phyloP scores from a whole-genome alignment of 2,329 filamentous ascomycete species.

The Penicillium brevicompactum region DNA sequence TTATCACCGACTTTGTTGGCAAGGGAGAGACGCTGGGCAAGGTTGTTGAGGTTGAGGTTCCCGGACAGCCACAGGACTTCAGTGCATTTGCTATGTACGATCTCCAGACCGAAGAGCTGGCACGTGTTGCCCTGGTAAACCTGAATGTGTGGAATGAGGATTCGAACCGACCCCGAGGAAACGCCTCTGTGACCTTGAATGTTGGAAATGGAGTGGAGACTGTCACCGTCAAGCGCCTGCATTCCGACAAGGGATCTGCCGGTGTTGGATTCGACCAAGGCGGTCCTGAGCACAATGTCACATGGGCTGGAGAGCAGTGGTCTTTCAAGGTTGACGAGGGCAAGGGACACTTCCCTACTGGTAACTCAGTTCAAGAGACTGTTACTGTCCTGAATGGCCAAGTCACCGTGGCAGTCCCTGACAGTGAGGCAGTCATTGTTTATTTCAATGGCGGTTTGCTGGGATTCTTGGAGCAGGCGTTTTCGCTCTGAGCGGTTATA shows the following conservation, averaged over 20 bases:
- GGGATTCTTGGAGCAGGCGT: background rate
- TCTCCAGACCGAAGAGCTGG: background rate
- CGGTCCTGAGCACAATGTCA: conserved; percentile 30
- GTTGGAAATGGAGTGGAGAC: background rate
- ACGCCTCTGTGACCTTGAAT: background rate
- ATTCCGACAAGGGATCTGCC: conserved; percentile 15
- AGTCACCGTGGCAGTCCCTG: background rate
- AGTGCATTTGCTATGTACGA: conserved; percentile 14
- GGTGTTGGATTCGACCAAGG: conserved; percentile 26
- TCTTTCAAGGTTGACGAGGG: conserved; percentile 17
- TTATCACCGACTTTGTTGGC: conserved; percentile 24
- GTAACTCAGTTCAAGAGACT: background rate
- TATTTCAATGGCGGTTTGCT: background rate
- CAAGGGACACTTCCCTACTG: conserved; percentile 7
- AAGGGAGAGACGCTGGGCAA: conserved; percentile 8
- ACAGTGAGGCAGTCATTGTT: conserved; percentile 1
- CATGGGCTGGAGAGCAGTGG: conserved; percentile 28
- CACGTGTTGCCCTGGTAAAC: conserved; percentile 10
- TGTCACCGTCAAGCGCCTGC: conserved; percentile 11
- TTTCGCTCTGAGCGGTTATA: background rate
- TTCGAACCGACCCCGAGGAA: background rate
- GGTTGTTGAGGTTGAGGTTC: conserved; percentile 4
- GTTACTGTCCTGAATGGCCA: background rate
- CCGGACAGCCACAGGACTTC: background rate
- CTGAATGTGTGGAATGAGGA: conserved; percentile 2